Percentiles rank a stretch among this genome's conserved stretches.
These are phyloP conservation scores for Eucalyptus erythrocorys DNA, from an alignment of 345 rosid species.

Conservation along the genomic window DNA sequence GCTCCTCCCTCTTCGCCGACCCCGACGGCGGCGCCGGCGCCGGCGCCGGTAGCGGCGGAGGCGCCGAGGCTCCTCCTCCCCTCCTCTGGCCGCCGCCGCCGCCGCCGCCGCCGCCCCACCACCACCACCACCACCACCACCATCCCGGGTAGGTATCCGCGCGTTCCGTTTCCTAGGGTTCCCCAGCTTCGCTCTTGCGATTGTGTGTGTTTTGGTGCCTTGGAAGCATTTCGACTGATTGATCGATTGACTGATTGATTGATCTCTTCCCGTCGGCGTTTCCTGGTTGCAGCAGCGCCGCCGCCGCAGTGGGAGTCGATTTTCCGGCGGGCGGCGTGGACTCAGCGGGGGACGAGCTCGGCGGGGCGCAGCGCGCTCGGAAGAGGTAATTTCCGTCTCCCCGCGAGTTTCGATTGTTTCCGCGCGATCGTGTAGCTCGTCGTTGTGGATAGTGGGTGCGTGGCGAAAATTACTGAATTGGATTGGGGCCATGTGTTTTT, in stretches of 20 bases:
- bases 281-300: background rate
- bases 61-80: background rate
- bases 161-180: background rate
- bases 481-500: background rate
- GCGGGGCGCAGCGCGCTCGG: constrained; percentile 16
- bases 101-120: background rate
- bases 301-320: background rate
- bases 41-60: no score
- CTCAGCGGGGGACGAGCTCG: constrained; percentile 10
- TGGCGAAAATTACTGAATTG: background rate
- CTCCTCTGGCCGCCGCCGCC: background rate
- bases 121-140: background rate
- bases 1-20: constrained; percentile 2
- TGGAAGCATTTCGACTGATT: background rate
- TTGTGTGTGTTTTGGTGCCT: background rate
- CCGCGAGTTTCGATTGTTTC: background rate
- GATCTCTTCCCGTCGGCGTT: background rate
- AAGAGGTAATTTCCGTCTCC: constrained; percentile 24
- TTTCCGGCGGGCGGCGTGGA: constrained; percentile 18
- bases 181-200: background rate
- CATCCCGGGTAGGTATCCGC: background rate
- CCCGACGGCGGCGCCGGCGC: background rate
- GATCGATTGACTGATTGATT: background rate
- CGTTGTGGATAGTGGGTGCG: background rate
- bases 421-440: background rate